Evolutionary conservation across 1,284 basidiomycete genomes (phyloP).

Genomic region (Pulchroboletus neoregius): DNA sequence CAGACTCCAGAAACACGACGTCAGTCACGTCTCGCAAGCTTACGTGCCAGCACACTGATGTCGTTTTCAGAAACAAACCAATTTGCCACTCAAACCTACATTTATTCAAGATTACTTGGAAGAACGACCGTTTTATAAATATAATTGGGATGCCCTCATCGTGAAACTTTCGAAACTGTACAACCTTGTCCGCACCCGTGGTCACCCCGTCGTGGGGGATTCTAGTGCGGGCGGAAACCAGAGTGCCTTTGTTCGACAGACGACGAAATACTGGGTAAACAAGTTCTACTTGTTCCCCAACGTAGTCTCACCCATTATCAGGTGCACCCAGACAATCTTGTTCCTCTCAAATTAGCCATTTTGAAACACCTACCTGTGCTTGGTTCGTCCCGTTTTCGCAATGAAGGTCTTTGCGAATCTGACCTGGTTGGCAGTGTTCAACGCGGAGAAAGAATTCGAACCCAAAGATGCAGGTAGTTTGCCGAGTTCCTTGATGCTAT

Average conservation of each 20-base stretch:
- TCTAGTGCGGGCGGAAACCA: slow-evolving; percentile 92
- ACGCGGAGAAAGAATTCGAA: slow-evolving; percentile 93
- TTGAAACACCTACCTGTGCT: slow-evolving; percentile 90
- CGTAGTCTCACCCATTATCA: slow-evolving; percentile 29
- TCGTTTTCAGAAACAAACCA: slow-evolving; percentile 73
- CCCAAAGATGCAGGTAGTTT: slow-evolving; percentile 76
- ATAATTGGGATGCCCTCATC: slow-evolving; percentile 90
- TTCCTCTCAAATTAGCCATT: slow-evolving; percentile 94
- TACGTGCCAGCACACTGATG: slow-evolving; percentile 8
- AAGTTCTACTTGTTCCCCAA: slow-evolving; percentile 7
- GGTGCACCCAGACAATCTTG: slow-evolving; percentile 93
- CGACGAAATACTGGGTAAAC: slow-evolving; percentile 96
- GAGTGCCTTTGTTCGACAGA: slow-evolving; percentile 95
- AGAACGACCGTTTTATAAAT: slow-evolving; percentile 94
- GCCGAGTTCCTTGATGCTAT: not conserved
- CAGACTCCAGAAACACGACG: slow-evolving; percentile 70
- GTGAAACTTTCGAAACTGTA: slow-evolving; percentile 96
- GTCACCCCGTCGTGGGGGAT: slow-evolving; percentile 92
- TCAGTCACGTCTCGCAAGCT: slow-evolving; percentile 32
- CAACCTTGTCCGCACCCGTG: slow-evolving; percentile 92
- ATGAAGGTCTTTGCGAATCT: slow-evolving; percentile 2
- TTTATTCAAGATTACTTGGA: slow-evolving; percentile 92
- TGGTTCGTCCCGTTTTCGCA: slow-evolving; percentile 44
- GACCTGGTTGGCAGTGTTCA: slow-evolving; percentile 68
- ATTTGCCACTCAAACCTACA: slow-evolving; percentile 56